phyloP scores from a whole-genome alignment of 805 yeast genomes.

The Saturnispora gosingensis region DNA sequence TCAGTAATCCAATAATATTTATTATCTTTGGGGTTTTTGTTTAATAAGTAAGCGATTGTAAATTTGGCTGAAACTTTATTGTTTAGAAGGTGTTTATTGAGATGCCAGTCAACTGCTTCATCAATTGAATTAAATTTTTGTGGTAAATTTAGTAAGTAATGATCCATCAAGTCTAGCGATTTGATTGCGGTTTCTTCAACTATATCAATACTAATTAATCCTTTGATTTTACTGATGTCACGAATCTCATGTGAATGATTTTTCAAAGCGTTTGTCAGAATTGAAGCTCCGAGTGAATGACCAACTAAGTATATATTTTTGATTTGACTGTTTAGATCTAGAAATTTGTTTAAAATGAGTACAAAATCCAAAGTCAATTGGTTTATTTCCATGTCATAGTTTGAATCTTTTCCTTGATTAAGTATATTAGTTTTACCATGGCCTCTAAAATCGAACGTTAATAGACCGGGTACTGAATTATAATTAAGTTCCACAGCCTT shows the following conservation, averaged over 20 bases:
- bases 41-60: conserved; percentile 68
- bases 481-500: conserved; percentile 22
- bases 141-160: conserved; percentile 63
- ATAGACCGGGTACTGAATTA: conserved; percentile 45
- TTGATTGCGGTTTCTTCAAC: conserved; percentile 87
- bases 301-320: conserved; percentile 54
- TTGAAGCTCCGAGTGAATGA: conserved; percentile 89
- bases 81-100: conserved; percentile 44
- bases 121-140: conserved; percentile 38
- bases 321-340: conserved; percentile 12
- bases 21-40: conserved; percentile 8
- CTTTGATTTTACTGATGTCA: conserved; percentile 35
- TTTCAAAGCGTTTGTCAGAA: conserved; percentile 47
- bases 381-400: conserved; percentile 36
- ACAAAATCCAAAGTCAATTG: conserved; percentile 51
- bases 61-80: conserved; percentile 55
- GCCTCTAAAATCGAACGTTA: conserved; percentile 75
- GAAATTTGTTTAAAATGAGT: conserved; percentile 36
- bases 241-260: conserved; percentile 12
- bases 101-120: conserved; percentile 77
- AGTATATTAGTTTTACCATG: conserved; percentile 52
- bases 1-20: conserved; percentile 52
- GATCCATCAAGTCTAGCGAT: conserved; percentile 57
- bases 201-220: conserved; percentile 76
- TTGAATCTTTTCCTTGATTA: conserved; percentile 12